Conservation (phyloP, 116 monocot genomes). For the Iris pallida region DNA sequence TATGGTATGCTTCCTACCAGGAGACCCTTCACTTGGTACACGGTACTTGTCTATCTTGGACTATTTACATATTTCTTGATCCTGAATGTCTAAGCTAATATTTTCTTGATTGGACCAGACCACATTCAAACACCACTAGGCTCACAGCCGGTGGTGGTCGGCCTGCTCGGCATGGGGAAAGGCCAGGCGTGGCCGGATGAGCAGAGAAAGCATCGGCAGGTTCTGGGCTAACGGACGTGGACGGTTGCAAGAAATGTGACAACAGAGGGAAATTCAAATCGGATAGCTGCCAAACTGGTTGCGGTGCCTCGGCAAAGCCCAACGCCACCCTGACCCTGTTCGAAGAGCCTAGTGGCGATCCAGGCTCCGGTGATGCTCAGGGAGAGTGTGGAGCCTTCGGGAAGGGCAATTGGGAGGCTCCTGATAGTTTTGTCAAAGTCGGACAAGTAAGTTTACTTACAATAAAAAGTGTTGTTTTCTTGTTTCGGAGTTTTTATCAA, state of each 20-base stretch:
- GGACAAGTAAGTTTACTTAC: neutral
- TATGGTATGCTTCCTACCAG: neutral
- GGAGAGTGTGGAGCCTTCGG: conserved; percentile 45
- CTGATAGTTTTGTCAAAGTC: conserved; percentile 10
- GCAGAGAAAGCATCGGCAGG: conserved; percentile 61
- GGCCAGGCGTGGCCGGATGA: conserved; percentile 79
- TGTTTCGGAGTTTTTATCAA: too few relatives aligned
- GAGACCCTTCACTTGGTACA: conserved; percentile 15
- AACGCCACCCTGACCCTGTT: conserved; percentile 60
- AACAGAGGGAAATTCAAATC: conserved; percentile 11
- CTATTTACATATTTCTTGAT: too few relatives aligned
- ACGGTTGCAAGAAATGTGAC: conserved; percentile 32
- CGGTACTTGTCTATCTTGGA: too few relatives aligned
- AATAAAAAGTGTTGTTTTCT: too few relatives aligned
- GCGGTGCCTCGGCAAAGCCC: conserved; percentile 6
- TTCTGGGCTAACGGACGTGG: conserved; percentile 44
- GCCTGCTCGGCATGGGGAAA: conserved; percentile 64
- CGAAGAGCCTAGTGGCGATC: conserved; percentile 67
- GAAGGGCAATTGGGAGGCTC: conserved; percentile 22
- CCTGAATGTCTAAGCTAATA: too few relatives aligned
- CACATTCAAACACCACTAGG: conserved; percentile 58
- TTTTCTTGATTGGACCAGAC: too few relatives aligned
- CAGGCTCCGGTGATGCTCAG: conserved; percentile 39
- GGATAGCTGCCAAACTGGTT: conserved; percentile 8
- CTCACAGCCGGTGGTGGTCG: conserved; percentile 56